Percentiles rank a stretch among this genome's conserved stretches.
Evolutionary conservation across 306 rosid genomes (phyloP).

Genomic region (Ziziphus jujuba): DNA sequence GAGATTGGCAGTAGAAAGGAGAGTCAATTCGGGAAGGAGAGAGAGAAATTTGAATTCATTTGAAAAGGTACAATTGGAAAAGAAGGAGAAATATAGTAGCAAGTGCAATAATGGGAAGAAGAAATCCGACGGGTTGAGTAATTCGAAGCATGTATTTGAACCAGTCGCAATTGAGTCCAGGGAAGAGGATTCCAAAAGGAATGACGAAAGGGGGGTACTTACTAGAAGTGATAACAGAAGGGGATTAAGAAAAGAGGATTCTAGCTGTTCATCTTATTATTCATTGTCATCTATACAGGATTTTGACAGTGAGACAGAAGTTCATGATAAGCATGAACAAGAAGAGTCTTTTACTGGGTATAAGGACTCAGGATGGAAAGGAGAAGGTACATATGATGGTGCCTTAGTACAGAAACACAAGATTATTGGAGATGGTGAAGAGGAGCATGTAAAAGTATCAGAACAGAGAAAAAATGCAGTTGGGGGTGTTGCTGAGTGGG

Average conservation of each 20-base stretch:
- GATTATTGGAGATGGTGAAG: slow-evolving; percentile 25
- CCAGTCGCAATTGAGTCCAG: slow-evolving; percentile 29
- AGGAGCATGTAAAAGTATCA: slow-evolving; percentile 26
- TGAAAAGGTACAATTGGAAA: slow-evolving; percentile 44
- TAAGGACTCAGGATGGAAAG: slow-evolving; percentile 31
- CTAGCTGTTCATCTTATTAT: slow-evolving; percentile 87
- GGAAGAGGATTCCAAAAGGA: slow-evolving; percentile 32
- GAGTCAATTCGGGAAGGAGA: slow-evolving; percentile 26
- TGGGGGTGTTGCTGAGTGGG: slow-evolving; percentile 46
- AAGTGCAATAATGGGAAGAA: slow-evolving; percentile 21
- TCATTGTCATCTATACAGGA: slow-evolving; percentile 65
- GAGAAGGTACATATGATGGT: slow-evolving; percentile 35
- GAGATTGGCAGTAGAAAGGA: slow-evolving; percentile 44
- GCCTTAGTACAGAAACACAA: slow-evolving; percentile 36
- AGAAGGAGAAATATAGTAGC: slow-evolving; percentile 27
- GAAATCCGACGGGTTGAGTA: slow-evolving; percentile 9
- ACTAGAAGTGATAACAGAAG: slow-evolving; percentile 29
- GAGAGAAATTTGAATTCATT: slow-evolving; percentile 41
- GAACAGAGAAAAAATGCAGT: slow-evolving; percentile 35
- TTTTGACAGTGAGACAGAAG: slow-evolving; percentile 61
- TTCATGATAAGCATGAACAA: slow-evolving; percentile 46
- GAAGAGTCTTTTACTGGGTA: slow-evolving; percentile 50
- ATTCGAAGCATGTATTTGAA: slow-evolving; percentile 15
- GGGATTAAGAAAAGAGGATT: slow-evolving; percentile 45
- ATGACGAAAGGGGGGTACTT: slow-evolving; percentile 38